Evolutionary conservation across 371 early-diverging fungal species (phyloP).

Genomic region (Actinomucor elegans): DNA sequence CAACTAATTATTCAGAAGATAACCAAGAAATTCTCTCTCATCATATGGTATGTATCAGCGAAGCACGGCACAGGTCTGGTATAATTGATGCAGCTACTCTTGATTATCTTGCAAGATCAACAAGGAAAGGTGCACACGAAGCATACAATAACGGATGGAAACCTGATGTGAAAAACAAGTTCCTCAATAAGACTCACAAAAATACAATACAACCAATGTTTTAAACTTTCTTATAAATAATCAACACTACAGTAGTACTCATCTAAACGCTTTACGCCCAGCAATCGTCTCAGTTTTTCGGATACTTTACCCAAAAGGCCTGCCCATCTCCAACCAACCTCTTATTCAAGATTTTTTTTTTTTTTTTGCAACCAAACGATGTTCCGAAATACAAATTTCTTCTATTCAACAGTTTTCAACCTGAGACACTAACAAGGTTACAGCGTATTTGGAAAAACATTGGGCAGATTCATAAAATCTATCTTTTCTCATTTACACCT

Average conservation of each 20-base stretch:
- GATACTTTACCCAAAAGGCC: background rate
- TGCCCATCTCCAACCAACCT: background rate
- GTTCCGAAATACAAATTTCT: background rate
- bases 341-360: background rate
- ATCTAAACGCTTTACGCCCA: slow-evolving; percentile 4
- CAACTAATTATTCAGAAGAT: slow-evolving; percentile 3
- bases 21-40: background rate
- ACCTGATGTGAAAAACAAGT: slow-evolving; percentile 3
- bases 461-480: background rate
- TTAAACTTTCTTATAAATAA: background rate
- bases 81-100: too few relatives aligned
- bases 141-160: slow-evolving; percentile 7
- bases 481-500: background rate
- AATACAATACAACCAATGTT: background rate
- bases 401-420: background rate
- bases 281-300: slow-evolving; percentile 6
- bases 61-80: background rate
- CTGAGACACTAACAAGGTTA: background rate
- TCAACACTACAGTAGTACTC: background rate
- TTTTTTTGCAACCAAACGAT: background rate
- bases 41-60: slow-evolving; percentile 25
- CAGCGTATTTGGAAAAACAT: background rate
- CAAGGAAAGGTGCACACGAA: background rate
- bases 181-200: background rate
- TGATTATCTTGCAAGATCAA: background rate